Evolutionary conservation across 2,329 filamentous ascomycete species (phyloP), one percentile per base, ranked within the genome.

Genomic region (Exophiala viscosa): DNA sequence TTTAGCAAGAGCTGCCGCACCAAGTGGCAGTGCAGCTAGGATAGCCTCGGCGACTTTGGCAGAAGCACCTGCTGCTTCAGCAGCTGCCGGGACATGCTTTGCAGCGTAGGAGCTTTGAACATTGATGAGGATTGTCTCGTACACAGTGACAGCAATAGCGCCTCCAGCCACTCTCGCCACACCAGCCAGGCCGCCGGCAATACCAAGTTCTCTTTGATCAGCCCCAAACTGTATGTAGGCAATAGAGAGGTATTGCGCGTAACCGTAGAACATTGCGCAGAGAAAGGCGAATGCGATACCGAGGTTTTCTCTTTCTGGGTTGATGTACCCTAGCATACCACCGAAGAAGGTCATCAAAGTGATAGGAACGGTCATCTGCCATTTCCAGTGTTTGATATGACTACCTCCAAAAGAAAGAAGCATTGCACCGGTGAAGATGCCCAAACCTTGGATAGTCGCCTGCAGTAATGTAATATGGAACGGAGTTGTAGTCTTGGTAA

Each of bases 281-380:
- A 5, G 69, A 69, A 77, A 76, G 10, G 74, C 66, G 49, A 77
- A 76, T 0, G 73, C 75, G 41, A 76, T 73, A 62, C 74, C 73
- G 54, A 73, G 67, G 4, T 69, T 73, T 61, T 75, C 74, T 32
- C 73, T 68, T 17, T 68, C 57, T 0, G 76, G 74, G 2, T 67
- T 74, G 0, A 67, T 73, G 3, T 76, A 60, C 0, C 68, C 74
- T 20, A 78, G 60, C 18, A 78, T 60, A 0, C 70, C 70, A 1
- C 75, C 76, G 51, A 77, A 78, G 6, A 78, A 50, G 4, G 76
- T 73, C 74, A 78, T 78, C 15, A 77, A 58, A 34, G 69, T 67
- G 3, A 74, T 67, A 0, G 71, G 71, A 0, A 63, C 73, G 0
- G 69, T 73, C 15, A 77, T 60, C 20, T 73, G 73, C 74, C 73